Base-by-base conservation (phyloP, 371 early-diverging fungal species). In the Blakeslea trispora region DNA sequence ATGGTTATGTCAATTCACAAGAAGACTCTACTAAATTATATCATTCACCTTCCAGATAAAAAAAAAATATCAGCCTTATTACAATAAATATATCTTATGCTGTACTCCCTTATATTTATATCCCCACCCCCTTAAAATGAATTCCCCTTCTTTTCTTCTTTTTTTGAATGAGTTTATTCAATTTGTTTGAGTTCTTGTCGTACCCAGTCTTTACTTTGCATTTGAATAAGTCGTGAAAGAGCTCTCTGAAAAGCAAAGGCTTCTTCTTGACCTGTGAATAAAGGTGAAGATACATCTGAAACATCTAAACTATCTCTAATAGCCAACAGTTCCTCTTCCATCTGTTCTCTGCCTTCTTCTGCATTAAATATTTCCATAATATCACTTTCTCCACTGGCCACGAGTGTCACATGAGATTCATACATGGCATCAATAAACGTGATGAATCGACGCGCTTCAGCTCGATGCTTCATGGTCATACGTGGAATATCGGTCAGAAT, bases 191-290 rank as follows among this genome's bases (percentile, higher is more conserved):
- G 37, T 23, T 72, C 65, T 45, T 64, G 59, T 23, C 70, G 60
- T 0, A 76, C 72, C 83, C 82, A 85, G 43, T 81, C 74, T 24
- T 72, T 69, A 58, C 83, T 74, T 60, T 92, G 93, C 97, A 96
- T 98, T 70, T 97, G 94, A 28, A 88, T 82, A 49, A 97, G 61
- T 46, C 98, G 81, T 34, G 92, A 92, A 39, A 95, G 69, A 2
- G 96, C 94, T 50, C 98, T 80, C 66, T 91, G 89, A 59, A 96
- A 95, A n/a, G 98, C 97, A 85, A 97, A 97, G 9, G 88, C 83
- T 64, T 96, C 98, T 68, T 97, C 98, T 45, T 92, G 90, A 13
- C 93, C 95, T 9, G 90, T 83, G 66, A 91, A 90, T 35, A 92
- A 79, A 0, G 89, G 81, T 19, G 83, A 85, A 39, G 81, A 74